Evolutionary conservation across 2,329 filamentous ascomycete genomes (phyloP).

Genomic region (Colletotrichum salicis): DNA sequence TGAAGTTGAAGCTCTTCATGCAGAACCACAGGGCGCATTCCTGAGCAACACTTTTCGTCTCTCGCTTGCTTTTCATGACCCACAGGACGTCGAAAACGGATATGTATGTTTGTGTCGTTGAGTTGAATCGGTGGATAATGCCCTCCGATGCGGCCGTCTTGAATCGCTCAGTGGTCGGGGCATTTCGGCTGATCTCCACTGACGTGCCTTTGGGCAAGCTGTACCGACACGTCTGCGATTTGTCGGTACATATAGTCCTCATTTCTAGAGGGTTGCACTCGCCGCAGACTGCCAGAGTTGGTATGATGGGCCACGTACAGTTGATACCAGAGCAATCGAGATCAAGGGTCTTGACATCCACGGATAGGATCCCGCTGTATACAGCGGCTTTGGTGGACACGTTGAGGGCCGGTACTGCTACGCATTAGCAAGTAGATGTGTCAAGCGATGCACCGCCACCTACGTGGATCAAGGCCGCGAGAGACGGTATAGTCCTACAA

Average conservation of each 20-base stretch:
- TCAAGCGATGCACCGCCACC: slow-evolving; percentile 2
- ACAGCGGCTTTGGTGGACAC: slow-evolving; percentile 51
- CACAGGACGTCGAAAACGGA: slow-evolving; percentile 50
- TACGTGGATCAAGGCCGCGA: slow-evolving; percentile 34
- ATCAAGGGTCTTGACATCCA: slow-evolving; percentile 40
- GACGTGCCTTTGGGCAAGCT: slow-evolving; percentile 44
- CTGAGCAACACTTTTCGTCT: slow-evolving; percentile 39
- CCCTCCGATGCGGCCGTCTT: slow-evolving; percentile 40
- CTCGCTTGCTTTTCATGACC: slow-evolving; percentile 38
- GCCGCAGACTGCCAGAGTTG: slow-evolving; percentile 49
- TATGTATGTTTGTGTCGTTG: slow-evolving; percentile 43
- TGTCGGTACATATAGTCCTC: slow-evolving; percentile 37
- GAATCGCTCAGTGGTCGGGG: slow-evolving; percentile 42
- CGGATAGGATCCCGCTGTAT: slow-evolving; percentile 50
- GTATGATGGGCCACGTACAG: slow-evolving; percentile 50
- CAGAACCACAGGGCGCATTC: slow-evolving; percentile 52
- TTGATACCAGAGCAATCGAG: slow-evolving; percentile 45
- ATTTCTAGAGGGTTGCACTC: slow-evolving; percentile 40
- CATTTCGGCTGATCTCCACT: slow-evolving; percentile 37
- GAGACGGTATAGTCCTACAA: slow-evolving; percentile 47
- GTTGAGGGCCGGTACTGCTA: slow-evolving; percentile 38
- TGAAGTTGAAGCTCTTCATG: slow-evolving; percentile 45
- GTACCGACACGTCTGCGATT: slow-evolving; percentile 43
- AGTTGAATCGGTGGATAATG: slow-evolving; percentile 32
- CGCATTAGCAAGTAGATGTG: not conserved